These are phyloP conservation scores for Dendrocalamus sinicus DNA, from an alignment of 176 grass and related monocot genomes.

Conservation along the genomic window DNA sequence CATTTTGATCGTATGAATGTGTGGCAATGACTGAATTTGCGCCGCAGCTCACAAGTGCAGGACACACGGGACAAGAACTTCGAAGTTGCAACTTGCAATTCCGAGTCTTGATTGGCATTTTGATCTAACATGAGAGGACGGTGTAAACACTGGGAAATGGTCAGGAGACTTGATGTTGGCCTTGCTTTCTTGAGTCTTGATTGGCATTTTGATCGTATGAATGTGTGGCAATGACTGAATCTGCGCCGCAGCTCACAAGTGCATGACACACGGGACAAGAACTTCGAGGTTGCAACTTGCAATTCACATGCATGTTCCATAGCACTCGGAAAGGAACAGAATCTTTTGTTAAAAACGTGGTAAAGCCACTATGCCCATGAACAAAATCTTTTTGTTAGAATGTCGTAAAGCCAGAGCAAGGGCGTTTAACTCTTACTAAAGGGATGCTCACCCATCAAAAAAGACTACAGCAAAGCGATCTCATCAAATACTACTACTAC, in stretches of 20 bases:
- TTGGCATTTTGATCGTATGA: neutral
- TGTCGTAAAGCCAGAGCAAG: neutral
- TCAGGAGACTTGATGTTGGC: neutral
- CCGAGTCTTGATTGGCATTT: too few relatives aligned
- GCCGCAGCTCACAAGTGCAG: neutral
- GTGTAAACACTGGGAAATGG: neutral
- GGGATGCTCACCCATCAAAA: neutral
- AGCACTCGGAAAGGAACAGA: neutral
- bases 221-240: neutral
- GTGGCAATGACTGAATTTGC: neutral
- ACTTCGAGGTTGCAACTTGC: neutral
- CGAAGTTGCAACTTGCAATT: neutral
- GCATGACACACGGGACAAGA: neutral
- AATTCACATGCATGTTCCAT: neutral
- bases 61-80: neutral
- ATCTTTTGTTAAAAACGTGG: neutral
- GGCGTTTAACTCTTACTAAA: neutral
- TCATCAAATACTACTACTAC: neutral
- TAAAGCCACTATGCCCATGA: neutral
- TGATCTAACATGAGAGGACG: too few relatives aligned
- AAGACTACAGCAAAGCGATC: neutral
- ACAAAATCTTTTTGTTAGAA: neutral
- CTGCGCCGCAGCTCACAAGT: neutral
- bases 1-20: neutral
- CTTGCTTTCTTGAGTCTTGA: neutral